Evolutionary conservation across 257 asterid genomes (phyloP).

Genomic region (Asclepias syriaca): DNA sequence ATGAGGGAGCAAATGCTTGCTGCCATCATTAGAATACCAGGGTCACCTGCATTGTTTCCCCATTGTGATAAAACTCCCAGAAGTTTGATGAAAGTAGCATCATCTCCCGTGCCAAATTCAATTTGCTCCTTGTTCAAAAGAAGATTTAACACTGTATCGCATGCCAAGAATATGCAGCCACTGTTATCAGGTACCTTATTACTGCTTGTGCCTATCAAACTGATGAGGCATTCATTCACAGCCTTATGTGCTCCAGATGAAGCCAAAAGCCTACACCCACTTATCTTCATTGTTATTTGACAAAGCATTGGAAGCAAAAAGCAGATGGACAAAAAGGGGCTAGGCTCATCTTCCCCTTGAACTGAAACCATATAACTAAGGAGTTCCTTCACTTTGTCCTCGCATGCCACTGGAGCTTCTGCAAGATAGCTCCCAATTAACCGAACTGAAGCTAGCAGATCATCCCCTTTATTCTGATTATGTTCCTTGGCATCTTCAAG

Average conservation of each 20-base stretch:
- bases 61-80: constrained; percentile 55
- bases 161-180: constrained; percentile 63
- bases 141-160: constrained; percentile 74
- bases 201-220: constrained; percentile 41
- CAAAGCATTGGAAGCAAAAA: constrained; percentile 91
- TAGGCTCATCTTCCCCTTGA: constrained; percentile 64
- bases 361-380: constrained; percentile 72
- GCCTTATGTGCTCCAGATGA: constrained; percentile 56
- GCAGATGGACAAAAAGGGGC: constrained; percentile 54
- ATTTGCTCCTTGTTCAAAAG: constrained; percentile 40
- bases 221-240: constrained; percentile 53
- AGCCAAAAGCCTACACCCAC: constrained; percentile 58
- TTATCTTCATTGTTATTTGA: constrained; percentile 66
- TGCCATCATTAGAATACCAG: constrained; percentile 59
- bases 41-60: constrained; percentile 45
- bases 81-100: constrained; percentile 47
- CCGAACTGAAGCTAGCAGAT: constrained; percentile 87
- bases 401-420: constrained; percentile 74
- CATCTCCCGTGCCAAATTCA: constrained; percentile 30
- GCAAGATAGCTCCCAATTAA: constrained; percentile 92
- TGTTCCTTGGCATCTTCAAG: constrained; percentile 91
- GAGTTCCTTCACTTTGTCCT: constrained; percentile 63
- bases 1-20: constrained; percentile 70
- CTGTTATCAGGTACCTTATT: constrained; percentile 28
- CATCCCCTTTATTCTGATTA: constrained; percentile 75